These are phyloP conservation scores for Phytophthora hybrid DNA, from an alignment of 352 stramenopile genomes.

Conservation along the genomic window DNA sequence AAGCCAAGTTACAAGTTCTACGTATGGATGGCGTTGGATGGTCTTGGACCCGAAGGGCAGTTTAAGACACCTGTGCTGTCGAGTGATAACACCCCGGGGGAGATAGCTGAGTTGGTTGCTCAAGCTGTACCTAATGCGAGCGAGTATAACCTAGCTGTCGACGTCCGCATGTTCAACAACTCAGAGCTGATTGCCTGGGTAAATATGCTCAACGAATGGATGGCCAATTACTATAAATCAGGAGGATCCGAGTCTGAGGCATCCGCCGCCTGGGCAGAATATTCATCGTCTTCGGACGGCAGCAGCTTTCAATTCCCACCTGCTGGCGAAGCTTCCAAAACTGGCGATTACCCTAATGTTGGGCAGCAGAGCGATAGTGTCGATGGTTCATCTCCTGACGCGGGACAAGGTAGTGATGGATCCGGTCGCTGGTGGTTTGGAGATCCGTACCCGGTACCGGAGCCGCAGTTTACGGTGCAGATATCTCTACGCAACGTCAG, in stretches of 20 bases:
- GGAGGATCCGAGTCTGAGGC: slow-evolving; percentile 20
- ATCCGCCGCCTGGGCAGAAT: slow-evolving; percentile 16
- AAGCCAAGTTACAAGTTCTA: slow-evolving; percentile 36
- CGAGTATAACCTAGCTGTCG: slow-evolving; percentile 39
- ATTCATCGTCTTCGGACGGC: slow-evolving; percentile 16
- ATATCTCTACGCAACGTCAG: slow-evolving; percentile 47
- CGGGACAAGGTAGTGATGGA: slow-evolving; percentile 9
- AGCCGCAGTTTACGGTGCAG: slow-evolving; percentile 40
- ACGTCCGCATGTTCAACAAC: slow-evolving; percentile 50
- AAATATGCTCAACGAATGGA: slow-evolving; percentile 36
- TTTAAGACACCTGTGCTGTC: slow-evolving; percentile 41
- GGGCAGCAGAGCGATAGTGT: slow-evolving; percentile 12
- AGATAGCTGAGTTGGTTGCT: slow-evolving; percentile 26
- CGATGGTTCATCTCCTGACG: slow-evolving; percentile 16
- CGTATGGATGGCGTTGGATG: slow-evolving; percentile 35
- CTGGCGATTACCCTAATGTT: not conserved
- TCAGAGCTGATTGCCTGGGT: slow-evolving; percentile 34
- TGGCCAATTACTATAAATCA: slow-evolving; percentile 23
- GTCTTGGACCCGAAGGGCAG: slow-evolving; percentile 19
- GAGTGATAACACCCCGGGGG: slow-evolving; percentile 19
- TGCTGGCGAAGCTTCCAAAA: slow-evolving; percentile 13
- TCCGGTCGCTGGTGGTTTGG: slow-evolving; percentile 16
- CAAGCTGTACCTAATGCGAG: slow-evolving; percentile 32
- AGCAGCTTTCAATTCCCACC: slow-evolving; percentile 20
- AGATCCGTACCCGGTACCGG: slow-evolving; percentile 28